Base-by-base conservation (phyloP, 352 stramenopile genomes). In the Globisporangium radiosum region DNA sequence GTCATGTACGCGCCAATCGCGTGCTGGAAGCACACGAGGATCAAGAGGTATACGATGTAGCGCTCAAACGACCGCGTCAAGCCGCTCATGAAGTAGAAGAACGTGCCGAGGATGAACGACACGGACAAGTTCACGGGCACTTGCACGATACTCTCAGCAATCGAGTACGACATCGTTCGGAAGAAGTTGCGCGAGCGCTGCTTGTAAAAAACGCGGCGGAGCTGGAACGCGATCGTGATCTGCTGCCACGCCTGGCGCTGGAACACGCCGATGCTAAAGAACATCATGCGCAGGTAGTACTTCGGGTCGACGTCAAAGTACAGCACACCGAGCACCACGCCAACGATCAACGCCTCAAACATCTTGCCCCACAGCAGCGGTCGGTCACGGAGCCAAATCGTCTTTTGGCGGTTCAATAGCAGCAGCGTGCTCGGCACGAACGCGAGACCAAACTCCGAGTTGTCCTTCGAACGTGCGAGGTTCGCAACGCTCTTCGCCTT, bases 161-260 rank as follows among this genome's bases (percentile, higher is more conserved):
- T 80, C 8, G 86, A 66, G 56, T 96, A 97, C 33, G 85, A 86
- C 8, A 69, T 72, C 10, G 88, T 88, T 3, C 85, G 78, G 63
- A 94, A 97, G 59, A 97, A 97, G 73, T 96, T 97, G 25, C 77
- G 74, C 43, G 88, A 72, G 0, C 78, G 73, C 39, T 96, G 87
- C 63, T 93, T 94, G 73, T 94, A 94, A 68, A 90, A 96, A 4
- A 95, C 86, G 8, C 72, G 69, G 25, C 87, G 79, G 33, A 92
- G 19, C 75, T 78, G 68, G 64, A 79, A 81, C 25, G 66, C 63
- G n/a, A 85, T 85, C 19, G 77, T 78, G 49, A 85, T 71, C 57
- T 80, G 75, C 63, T 85, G 73, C 71, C 73, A 81, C 15, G 71
- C 69, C 14, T 97, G 79, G 58, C 81, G 78, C 57, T 89, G 82